Evolutionary conservation across 495 filamentous ascomycete genomes (phyloP).

Genomic region (Aspergillus coremiiformis): DNA sequence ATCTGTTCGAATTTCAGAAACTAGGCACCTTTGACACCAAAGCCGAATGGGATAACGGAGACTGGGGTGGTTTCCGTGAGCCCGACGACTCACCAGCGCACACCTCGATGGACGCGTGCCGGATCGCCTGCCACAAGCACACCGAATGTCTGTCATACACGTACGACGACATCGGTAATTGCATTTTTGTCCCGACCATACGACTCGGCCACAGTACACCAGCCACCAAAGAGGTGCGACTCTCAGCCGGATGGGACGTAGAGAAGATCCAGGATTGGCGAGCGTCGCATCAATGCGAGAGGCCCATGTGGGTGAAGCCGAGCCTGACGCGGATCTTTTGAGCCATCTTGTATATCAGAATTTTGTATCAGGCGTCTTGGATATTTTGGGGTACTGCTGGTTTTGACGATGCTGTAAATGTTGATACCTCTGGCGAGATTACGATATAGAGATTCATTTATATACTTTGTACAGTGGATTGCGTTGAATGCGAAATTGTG

Average conservation of each 20-base stretch:
- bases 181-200: constrained; percentile 22
- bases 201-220: constrained; percentile 17
- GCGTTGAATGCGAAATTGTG: not conserved
- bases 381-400: not conserved
- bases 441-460: not conserved
- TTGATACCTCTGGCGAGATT: not conserved
- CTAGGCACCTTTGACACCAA: constrained; percentile 13
- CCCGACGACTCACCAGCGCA: constrained; percentile 19
- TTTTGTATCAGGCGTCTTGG: not conserved
- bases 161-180: constrained; percentile 17
- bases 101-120: constrained; percentile 19
- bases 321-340: constrained; percentile 26
- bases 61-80: constrained; percentile 23
- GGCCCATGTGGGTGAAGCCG: constrained; percentile 26
- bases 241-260: constrained; percentile 28
- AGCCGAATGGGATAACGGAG: constrained; percentile 32
- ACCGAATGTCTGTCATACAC: constrained; percentile 26
- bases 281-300: constrained; percentile 12
- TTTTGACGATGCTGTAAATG: not conserved
- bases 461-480: not conserved
- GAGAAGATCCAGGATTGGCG: constrained; percentile 23
- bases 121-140: constrained; percentile 21
- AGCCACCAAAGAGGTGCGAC: constrained; percentile 2
- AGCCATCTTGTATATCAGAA: not conserved
- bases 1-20: constrained; percentile 22